Evolutionary conservation across 345 rosid species (phyloP).

Genomic region (Psidium guajava): DNA sequence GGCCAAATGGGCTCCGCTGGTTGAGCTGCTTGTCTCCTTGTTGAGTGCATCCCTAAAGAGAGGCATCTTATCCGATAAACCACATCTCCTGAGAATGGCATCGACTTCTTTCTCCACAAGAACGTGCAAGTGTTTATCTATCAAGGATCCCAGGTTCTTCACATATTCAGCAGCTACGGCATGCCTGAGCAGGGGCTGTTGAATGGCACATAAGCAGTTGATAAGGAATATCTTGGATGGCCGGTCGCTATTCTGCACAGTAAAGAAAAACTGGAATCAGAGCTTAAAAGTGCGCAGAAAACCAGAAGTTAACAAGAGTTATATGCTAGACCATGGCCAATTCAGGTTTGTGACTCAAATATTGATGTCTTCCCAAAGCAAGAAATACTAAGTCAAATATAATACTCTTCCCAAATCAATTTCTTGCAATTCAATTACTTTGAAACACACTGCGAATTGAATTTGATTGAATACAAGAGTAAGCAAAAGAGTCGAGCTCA

Average conservation of each 20-base stretch:
- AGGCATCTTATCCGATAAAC: slow-evolving; percentile 59
- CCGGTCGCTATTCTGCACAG: slow-evolving; percentile 64
- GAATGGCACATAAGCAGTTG: slow-evolving; percentile 85
- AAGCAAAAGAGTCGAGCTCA: background rate
- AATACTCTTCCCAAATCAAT: background rate
- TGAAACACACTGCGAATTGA: background rate
- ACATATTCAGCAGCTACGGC: slow-evolving; percentile 66
- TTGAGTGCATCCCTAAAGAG: slow-evolving; percentile 31
- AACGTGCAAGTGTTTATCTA: slow-evolving; percentile 50
- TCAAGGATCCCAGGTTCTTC: slow-evolving; percentile 57
- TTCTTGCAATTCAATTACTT: background rate
- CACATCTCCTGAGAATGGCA: slow-evolving; percentile 57
- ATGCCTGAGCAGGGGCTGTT: slow-evolving; percentile 63
- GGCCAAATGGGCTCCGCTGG: slow-evolving; percentile 19
- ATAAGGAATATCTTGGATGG: slow-evolving; percentile 88
- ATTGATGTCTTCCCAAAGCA: background rate
- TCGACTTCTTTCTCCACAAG: slow-evolving; percentile 87
- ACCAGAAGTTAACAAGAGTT: background rate
- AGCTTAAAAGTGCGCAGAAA: background rate
- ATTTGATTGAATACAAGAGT: background rate
- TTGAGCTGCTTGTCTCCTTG: slow-evolving; percentile 8
- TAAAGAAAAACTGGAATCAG: background rate
- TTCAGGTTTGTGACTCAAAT: background rate
- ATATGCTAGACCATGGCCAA: background rate
- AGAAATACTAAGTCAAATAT: background rate